Evolutionary conservation across 331 rosid genomes (phyloP).

Genomic region (Malus hybrid): DNA sequence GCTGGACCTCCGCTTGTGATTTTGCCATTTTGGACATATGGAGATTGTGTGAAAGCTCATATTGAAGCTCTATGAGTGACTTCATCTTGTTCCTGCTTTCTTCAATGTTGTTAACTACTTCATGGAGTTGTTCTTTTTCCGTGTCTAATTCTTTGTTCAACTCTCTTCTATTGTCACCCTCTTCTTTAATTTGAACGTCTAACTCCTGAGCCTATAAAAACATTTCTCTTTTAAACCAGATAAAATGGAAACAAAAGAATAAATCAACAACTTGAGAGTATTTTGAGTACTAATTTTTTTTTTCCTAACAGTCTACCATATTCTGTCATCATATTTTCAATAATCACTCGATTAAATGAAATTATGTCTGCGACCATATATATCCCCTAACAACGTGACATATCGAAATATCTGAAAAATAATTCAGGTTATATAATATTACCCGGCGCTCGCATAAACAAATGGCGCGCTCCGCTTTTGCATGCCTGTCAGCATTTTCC

Average conservation of each 20-base stretch:
- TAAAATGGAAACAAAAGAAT: background rate
- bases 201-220: conserved; percentile 43
- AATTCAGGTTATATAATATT: background rate
- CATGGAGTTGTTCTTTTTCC: conserved; percentile 32
- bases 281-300: background rate
- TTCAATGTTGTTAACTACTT: conserved; percentile 29
- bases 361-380: background rate
- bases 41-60: conserved; percentile 48
- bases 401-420: background rate
- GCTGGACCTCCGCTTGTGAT: conserved; percentile 26
- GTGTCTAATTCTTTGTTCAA: conserved; percentile 25
- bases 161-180: conserved; percentile 23
- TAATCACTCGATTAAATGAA: background rate
- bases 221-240: background rate
- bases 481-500: conserved; percentile 30
- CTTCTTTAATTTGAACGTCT: conserved; percentile 38
- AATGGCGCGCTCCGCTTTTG: conserved; percentile 72
- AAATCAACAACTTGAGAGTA: background rate
- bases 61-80: conserved; percentile 38
- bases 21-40: conserved; percentile 24
- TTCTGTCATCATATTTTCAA: background rate
- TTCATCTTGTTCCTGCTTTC: conserved; percentile 43
- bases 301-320: background rate
- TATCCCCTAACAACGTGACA: too few relatives aligned
- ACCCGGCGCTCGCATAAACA: conserved; percentile 53